Evolutionary conservation across 1,284 basidiomycete species (phyloP), one percentile per base, ranked within the genome.

Genomic region (Melampsora occidentalis): DNA sequence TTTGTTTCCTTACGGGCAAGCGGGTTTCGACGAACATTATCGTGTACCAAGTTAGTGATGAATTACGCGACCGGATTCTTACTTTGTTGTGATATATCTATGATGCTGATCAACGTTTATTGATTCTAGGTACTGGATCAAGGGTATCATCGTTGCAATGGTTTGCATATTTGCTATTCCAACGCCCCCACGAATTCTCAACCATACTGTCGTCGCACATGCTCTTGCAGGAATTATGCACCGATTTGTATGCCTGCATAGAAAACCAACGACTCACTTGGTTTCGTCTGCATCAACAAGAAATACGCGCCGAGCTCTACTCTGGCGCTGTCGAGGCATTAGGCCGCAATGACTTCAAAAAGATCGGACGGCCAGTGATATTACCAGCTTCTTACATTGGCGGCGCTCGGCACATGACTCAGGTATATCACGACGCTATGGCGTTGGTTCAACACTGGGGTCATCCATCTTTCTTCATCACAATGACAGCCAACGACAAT

Each of bases 341-440:
- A 18, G 18, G 48, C 9, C 22, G 48, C 33, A 39, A 63, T 80
- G 77, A 0, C 31, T 35, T 35, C 9, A 76, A 5, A 67, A 62
- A 9, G 9, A 78, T 79, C 28, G 77, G 77, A 14, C 72, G 73
- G 0, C 65, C 20, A 6, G 35, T 82, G 9, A 81, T 86, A 49
- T 80, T 86, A 22, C 86, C 86, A 1, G 85, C 85, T 0, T 84
- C 84, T 2, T 84, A 84, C 77, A 80, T 78, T 62, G 84, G 84
- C n/a, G 83, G 86, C 14, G 82, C 84, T 28, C 78, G 83, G 0
- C 78, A 85, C 49, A 86, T 87, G 85, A 76, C 82, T 1, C 84
- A 86, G 72, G 77, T 80, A 0, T 85, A 82, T 69, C 86, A 86
- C 67, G 86, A 87, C 78, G 80, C 85, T 0, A 83, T 87, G 80